These are phyloP conservation scores for Aspergillus sclerotioniger DNA, from an alignment of 495 filamentous ascomycete species.

Conservation along the genomic window DNA sequence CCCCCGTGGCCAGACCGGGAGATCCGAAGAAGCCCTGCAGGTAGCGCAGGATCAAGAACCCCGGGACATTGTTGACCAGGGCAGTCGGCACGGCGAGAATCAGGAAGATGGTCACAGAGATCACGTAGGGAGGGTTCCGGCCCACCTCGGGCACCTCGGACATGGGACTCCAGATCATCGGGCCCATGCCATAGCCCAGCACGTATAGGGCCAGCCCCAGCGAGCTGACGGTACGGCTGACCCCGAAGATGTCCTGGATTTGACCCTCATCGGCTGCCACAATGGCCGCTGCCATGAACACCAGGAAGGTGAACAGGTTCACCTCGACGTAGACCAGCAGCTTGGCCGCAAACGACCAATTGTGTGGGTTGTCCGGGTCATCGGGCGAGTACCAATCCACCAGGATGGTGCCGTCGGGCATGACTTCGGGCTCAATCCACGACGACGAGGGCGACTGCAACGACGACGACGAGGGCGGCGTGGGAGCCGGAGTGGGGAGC, in stretches of 20 bases:
- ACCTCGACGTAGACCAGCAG: slow-evolving; percentile 25
- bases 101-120: slow-evolving; percentile 45
- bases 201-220: slow-evolving; percentile 55
- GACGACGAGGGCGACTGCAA: too few species aligned
- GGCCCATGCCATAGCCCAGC: slow-evolving; percentile 46
- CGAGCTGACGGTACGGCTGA: slow-evolving; percentile 36
- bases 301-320: slow-evolving; percentile 36
- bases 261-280: slow-evolving; percentile 23
- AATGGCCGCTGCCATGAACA: slow-evolving; percentile 37
- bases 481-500: too few species aligned
- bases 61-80: slow-evolving; percentile 30
- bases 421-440: not conserved
- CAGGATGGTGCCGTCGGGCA: slow-evolving; percentile 26
- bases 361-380: slow-evolving; percentile 54
- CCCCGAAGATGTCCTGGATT: slow-evolving; percentile 43
- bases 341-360: slow-evolving; percentile 43
- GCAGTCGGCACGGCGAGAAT: slow-evolving; percentile 35
- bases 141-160: slow-evolving; percentile 46
- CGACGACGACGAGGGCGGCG: too few species aligned
- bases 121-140: slow-evolving; percentile 45
- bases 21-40: slow-evolving; percentile 49
- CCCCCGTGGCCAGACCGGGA: slow-evolving; percentile 48
- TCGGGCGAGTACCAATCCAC: slow-evolving; percentile 58
- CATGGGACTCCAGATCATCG: slow-evolving; percentile 44
- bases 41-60: slow-evolving; percentile 46